Percentiles rank a stretch among this genome's conserved stretches.
Conservation (phyloP, 176 grass and related monocot genomes). For the Oryza meridionalis region DNA sequence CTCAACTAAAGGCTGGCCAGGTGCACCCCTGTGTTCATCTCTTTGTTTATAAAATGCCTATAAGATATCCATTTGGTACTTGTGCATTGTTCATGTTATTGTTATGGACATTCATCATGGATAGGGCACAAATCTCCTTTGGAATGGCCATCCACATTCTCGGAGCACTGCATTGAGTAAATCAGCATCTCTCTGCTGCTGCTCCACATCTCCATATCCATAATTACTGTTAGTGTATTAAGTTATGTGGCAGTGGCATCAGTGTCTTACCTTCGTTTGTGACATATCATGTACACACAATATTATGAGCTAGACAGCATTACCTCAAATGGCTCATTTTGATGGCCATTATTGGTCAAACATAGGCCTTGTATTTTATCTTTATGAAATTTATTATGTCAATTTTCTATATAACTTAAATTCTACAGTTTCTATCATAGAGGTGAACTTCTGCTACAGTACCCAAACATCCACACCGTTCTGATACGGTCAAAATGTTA, state of each 20-base stretch:
- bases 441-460: neutral
- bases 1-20: conserved; percentile 84
- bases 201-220: neutral
- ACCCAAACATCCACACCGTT: neutral
- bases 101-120: neutral
- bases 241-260: neutral
- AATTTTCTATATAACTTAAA: neutral
- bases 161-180: neutral
- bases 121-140: neutral
- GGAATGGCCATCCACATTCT: neutral
- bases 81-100: neutral
- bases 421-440: neutral
- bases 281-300: neutral
- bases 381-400: neutral
- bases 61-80: neutral
- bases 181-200: neutral
- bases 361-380: neutral
- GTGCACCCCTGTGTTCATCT: conserved; percentile 34
- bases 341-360: neutral
- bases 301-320: neutral
- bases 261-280: neutral
- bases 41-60: neutral
- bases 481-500: too few species aligned
- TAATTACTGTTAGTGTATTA: neutral
- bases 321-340: neutral